These are phyloP conservation scores for Ceratopteris richardii DNA, from an alignment of 75 land plant species.

Conservation along the genomic window DNA sequence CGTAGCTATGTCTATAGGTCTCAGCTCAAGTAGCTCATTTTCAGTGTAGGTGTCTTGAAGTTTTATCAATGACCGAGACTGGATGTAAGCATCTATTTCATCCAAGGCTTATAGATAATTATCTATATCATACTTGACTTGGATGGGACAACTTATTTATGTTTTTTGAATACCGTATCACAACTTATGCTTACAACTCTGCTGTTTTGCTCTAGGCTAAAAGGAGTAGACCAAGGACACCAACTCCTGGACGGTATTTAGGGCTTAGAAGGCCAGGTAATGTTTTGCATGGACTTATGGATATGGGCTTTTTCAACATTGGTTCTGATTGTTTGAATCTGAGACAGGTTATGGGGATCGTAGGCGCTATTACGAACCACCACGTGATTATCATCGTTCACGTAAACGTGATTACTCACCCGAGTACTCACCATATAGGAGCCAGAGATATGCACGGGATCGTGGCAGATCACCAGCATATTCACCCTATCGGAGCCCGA, in stretches of 20 bases:
- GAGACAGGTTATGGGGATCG: neutral
- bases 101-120: too few relatives aligned
- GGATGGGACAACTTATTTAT: too few relatives aligned
- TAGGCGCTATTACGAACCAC: conserved; percentile 3
- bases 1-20: too few relatives aligned
- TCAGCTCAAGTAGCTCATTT: too few relatives aligned
- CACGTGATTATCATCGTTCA: conserved; percentile 11
- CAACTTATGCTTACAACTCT: too few relatives aligned
- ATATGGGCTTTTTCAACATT: neutral
- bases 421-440: conserved; percentile 7
- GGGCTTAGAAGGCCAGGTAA: conserved; percentile 53
- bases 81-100: too few relatives aligned
- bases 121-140: too few relatives aligned
- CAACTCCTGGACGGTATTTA: conserved; percentile 80
- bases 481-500: conserved; percentile 6
- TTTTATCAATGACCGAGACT: too few relatives aligned
- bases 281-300: neutral
- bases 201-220: too few relatives aligned
- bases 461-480: conserved; percentile 4
- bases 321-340: too few relatives aligned
- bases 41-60: too few relatives aligned
- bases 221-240: conserved; percentile 70
- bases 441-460: neutral
- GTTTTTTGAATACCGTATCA: too few relatives aligned
- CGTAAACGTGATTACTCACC: conserved; percentile 9